Evolutionary conservation across 352 stramenopile genomes (phyloP), one percentile per base, ranked within the genome.

Genomic region (Pythium brassicae): DNA sequence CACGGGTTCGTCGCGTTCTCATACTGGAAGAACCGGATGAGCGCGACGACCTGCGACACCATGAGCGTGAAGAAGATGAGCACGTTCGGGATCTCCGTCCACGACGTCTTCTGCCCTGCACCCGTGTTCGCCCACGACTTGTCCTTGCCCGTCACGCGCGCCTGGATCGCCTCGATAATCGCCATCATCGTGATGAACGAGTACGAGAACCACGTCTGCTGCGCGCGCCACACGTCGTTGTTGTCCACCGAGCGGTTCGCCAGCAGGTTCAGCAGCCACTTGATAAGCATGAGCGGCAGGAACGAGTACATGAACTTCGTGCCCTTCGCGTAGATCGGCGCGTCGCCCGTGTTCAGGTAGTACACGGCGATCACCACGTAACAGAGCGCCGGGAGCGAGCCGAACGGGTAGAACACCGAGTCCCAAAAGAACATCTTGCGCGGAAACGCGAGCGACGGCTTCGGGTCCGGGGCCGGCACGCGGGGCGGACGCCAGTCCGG

Each of bases 341-440:
- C 83, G 47, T 92, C 74, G 47, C 83, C 86, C 48, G 83, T 94
- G 69, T 72, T 86, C 65, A 95, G 57, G 66, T 92, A 95, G 81
- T 92, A 94, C 22, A 92, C 72, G 40, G 86, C 77, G 50, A 95
- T 91, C 8, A 71, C 56, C 62, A 94, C 79, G 70, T 93, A 95
- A 72, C 74, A 94, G 61, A 95, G 46, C 1, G 86, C 86, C 27
- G 86, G 82, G 47, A 95, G 86, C 43, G 83, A 94, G 50, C 86
- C 86, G 68, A 95, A 92, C 55, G 86, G 86, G 67, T 95, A 95
- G 48, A 95, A 68, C 68, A 92, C 80, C 45, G 80, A 93, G 66
- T 95, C 80, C 71, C 87, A 91, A 72, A 93, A 95, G 66, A 95
- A 95, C 78, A 95, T 89, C 66, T 94, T 92, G 50, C 86, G 86